phyloP scores from a whole-genome alignment of 83 land plant genomes.

The Thuja plicata region DNA sequence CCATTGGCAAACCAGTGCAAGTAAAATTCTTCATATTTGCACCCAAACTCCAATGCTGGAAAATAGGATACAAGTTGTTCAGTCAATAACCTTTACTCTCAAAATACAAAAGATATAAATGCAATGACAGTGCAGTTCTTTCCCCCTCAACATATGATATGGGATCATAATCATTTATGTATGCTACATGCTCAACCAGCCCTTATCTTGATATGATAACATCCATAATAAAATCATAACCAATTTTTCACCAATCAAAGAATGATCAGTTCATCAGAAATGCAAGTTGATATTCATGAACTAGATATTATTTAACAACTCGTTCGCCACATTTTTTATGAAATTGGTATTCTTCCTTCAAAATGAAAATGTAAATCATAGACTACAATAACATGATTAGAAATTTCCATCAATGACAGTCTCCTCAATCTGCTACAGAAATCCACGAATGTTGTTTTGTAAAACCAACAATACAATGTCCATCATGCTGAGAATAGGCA shows the following conservation, averaged over 20 bases:
- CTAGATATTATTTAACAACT: background rate
- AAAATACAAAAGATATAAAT: background rate
- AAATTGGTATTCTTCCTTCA: background rate
- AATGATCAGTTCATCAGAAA: background rate
- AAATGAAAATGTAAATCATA: background rate
- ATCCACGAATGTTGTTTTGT: background rate
- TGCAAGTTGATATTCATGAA: background rate
- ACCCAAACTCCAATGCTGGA: slow-evolving; percentile 52
- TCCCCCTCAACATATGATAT: too few relatives aligned
- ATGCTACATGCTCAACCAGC: too few relatives aligned
- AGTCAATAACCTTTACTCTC: background rate
- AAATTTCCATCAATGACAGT: background rate
- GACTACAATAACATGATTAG: background rate
- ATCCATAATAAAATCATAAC: background rate
- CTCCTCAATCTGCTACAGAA: background rate
- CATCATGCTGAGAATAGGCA: background rate
- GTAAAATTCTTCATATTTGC: slow-evolving; percentile 66
- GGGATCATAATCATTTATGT: too few relatives aligned
- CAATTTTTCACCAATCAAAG: background rate
- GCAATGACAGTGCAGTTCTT: background rate
- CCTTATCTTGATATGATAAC: background rate
- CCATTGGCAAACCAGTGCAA: slow-evolving; percentile 35
- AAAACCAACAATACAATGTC: background rate
- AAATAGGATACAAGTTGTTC: background rate
- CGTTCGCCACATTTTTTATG: background rate